Conservation (phyloP, 257 asterid genomes). For the Galeopsis tetrahit region DNA sequence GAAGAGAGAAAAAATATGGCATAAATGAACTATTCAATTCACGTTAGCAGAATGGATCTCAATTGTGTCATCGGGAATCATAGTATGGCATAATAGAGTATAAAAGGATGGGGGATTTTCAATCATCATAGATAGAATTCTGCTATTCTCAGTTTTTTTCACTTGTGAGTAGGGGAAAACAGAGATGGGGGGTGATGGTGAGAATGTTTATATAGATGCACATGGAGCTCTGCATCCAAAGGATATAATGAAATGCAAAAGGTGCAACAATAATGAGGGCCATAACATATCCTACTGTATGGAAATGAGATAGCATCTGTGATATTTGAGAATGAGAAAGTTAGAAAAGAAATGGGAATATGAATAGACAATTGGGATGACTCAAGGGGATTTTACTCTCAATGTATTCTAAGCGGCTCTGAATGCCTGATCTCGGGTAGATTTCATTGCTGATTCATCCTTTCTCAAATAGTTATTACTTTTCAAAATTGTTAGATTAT, state of each 20-base stretch:
- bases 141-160: neutral
- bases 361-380: neutral
- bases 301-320: neutral
- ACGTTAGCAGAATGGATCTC: neutral
- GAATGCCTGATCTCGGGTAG: neutral
- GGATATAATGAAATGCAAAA: neutral
- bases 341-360: neutral
- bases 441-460: neutral
- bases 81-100: neutral
- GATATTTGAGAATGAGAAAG: slow-evolving; percentile 2
- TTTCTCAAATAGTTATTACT: neutral
- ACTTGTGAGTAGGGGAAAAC: neutral
- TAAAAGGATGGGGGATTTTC: neutral
- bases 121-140: slow-evolving; percentile 7
- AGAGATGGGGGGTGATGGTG: slow-evolving; percentile 3
- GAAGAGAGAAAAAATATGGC: neutral
- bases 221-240: neutral
- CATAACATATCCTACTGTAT: neutral
- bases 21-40: neutral
- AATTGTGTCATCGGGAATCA: neutral
- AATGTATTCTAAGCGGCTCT: neutral
- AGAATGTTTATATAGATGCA: neutral
- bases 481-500: neutral
- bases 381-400: neutral
- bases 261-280: neutral